Evolutionary conservation across 306 rosid genomes (phyloP).

Genomic region (Cercis canadensis): DNA sequence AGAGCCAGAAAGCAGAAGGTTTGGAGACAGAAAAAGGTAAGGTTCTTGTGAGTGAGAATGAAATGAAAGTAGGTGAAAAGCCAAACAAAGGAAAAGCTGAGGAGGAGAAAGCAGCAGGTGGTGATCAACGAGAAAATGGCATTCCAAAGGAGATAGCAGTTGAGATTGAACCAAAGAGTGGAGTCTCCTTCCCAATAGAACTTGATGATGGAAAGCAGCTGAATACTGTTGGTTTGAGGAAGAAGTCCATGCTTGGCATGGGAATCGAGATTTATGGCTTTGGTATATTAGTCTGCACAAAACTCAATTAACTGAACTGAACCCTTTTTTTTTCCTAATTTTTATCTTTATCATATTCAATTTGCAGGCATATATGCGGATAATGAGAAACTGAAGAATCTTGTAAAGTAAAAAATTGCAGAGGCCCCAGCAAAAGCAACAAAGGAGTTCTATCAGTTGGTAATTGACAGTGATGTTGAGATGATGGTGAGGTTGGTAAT

Average conservation of each 20-base stretch:
- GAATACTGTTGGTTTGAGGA: slow-evolving; percentile 28
- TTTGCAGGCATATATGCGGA: slow-evolving; percentile 32
- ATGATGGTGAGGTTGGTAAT: slow-evolving; percentile 24
- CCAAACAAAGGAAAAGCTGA: background rate
- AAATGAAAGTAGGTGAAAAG: no score
- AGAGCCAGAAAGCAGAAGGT: no score
- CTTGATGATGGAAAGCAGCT: slow-evolving; percentile 32
- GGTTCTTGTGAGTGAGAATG: background rate
- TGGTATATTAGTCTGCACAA: slow-evolving; percentile 2
- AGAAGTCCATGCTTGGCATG: slow-evolving; percentile 31
- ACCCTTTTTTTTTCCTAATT: background rate
- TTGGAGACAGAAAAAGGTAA: background rate
- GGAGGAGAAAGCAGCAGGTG: background rate
- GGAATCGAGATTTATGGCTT: slow-evolving; percentile 31
- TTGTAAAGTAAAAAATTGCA: slow-evolving; percentile 19
- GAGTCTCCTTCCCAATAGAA: slow-evolving; percentile 15
- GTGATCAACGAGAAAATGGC: background rate
- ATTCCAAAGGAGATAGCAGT: slow-evolving; percentile 13
- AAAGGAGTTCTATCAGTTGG: slow-evolving; percentile 30
- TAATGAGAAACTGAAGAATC: slow-evolving; percentile 30
- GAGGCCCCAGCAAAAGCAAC: slow-evolving; percentile 35
- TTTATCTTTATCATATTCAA: background rate
- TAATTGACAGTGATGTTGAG: slow-evolving; percentile 28
- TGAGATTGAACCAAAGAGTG: slow-evolving; percentile 29
- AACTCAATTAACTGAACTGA: background rate